Percentiles rank a stretch among this genome's conserved stretches.
Evolutionary conservation across 148 eudicot species (phyloP).

Genomic region (Linanthus parryae): DNA sequence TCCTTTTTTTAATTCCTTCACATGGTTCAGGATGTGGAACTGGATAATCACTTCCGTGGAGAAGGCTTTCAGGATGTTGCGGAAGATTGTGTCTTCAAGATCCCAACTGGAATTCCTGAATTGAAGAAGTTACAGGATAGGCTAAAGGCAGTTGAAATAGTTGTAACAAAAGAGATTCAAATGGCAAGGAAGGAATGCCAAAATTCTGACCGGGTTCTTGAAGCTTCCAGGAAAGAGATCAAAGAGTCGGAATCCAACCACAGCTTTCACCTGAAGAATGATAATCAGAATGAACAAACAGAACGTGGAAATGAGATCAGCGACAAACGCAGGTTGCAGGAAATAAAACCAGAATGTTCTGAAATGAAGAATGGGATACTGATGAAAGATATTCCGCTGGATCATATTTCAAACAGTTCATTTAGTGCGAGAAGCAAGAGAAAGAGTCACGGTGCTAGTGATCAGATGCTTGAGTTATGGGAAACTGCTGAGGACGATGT

Average conservation of each 20-base stretch:
- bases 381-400: constrained; percentile 92
- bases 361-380: constrained; percentile 35
- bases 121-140: constrained; percentile 54
- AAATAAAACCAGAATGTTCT: constrained; percentile 29
- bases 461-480: constrained; percentile 84
- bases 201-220: constrained; percentile 24
- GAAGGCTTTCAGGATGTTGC: constrained; percentile 5
- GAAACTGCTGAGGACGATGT: constrained; percentile 48
- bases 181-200: constrained; percentile 23
- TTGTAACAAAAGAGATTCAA: constrained; percentile 40
- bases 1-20: not conserved
- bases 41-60: constrained; percentile 14
- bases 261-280: constrained; percentile 16
- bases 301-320: constrained; percentile 9
- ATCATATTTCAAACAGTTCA: constrained; percentile 54
- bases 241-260: constrained; percentile 32
- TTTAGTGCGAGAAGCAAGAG: constrained; percentile 29
- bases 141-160: constrained; percentile 51
- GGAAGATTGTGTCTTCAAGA: constrained; percentile 17
- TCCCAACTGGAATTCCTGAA: constrained; percentile 34
- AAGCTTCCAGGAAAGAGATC: constrained; percentile 37
- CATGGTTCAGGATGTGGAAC: constrained; percentile 26
- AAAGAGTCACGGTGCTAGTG: constrained; percentile 37
- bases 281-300: constrained; percentile 17
- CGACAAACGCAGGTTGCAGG: constrained; percentile 21